Evolutionary conservation across 352 stramenopile species (phyloP).

Genomic region (Plasmopara halstedii): DNA sequence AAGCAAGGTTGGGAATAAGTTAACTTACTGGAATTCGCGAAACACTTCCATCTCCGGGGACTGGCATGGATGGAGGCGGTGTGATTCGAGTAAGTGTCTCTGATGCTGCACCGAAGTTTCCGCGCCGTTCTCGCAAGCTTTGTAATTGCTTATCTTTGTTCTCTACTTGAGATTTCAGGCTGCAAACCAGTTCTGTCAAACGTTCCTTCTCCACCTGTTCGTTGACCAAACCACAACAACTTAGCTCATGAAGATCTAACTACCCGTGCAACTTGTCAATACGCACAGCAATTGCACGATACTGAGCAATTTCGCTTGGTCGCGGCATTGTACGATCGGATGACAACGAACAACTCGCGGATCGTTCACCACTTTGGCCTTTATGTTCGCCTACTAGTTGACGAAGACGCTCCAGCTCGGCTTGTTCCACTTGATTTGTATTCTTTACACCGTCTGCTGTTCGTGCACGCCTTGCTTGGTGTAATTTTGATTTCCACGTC

Average conservation of each 20-base stretch:
- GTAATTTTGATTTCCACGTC: slow-evolving; percentile 44
- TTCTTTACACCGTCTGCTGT: slow-evolving; percentile 40
- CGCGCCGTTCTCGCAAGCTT: slow-evolving; percentile 3
- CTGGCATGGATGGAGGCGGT: slow-evolving; percentile 8
- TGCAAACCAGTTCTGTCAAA: slow-evolving; percentile 39
- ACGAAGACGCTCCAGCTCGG: slow-evolving; percentile 44
- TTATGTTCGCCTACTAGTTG: slow-evolving; percentile 24
- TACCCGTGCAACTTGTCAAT: background rate
- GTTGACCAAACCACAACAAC: background rate
- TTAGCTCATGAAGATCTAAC: background rate
- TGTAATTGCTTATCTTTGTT: slow-evolving; percentile 49
- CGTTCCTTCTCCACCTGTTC: slow-evolving; percentile 62
- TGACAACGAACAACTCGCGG: background rate
- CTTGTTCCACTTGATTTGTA: slow-evolving; percentile 26
- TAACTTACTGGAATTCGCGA: slow-evolving; percentile 33
- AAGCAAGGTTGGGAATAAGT: too few relatives aligned
- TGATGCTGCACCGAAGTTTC: background rate
- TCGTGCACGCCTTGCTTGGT: slow-evolving; percentile 52
- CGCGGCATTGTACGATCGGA: slow-evolving; percentile 26
- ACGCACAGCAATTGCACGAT: slow-evolving; percentile 41
- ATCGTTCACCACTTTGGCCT: slow-evolving; percentile 7
- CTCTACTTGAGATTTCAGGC: slow-evolving; percentile 47
- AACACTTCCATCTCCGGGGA: slow-evolving; percentile 12
- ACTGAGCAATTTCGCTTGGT: slow-evolving; percentile 41
- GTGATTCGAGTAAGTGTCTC: background rate